Conservation (phyloP, 257 asterid genomes). For the Primulina eburnea region DNA sequence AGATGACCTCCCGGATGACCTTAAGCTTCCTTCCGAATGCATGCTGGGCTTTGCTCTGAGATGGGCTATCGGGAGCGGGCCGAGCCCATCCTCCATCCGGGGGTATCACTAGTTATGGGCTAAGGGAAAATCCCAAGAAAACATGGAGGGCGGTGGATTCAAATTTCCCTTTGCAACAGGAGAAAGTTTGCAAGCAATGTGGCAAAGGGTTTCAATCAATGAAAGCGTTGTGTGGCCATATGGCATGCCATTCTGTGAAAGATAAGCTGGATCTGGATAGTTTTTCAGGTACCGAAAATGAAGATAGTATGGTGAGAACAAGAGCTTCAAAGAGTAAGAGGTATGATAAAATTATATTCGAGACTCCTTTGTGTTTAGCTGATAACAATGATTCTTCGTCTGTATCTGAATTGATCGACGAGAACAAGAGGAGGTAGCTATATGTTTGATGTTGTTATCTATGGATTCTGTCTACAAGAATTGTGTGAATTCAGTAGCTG, state of each 20-base stretch:
- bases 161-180: conserved; percentile 42
- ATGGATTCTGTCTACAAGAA: conserved; percentile 56
- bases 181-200: conserved; percentile 79
- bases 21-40: too few species aligned
- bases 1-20: too few species aligned
- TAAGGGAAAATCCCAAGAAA: conserved; percentile 88
- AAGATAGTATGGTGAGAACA: conserved; percentile 42
- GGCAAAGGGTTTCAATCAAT: conserved; percentile 85
- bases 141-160: conserved; percentile 72
- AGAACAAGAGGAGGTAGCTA: conserved; percentile 74
- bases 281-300: conserved; percentile 65
- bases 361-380: conserved; percentile 39
- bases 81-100: too few species aligned
- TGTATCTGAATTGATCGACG: conserved; percentile 59
- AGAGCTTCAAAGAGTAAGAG: conserved; percentile 45
- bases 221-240: conserved; percentile 95
- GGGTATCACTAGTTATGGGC: conserved; percentile 62
- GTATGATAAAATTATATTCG: conserved; percentile 43
- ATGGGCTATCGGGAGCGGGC: too few species aligned
- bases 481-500: conserved; percentile 67
- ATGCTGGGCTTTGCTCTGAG: too few species aligned
- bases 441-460: conserved; percentile 76
- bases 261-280: conserved; percentile 59
- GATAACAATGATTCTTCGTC: conserved; percentile 51
- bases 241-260: conserved; percentile 91